Conservation (phyloP, 2,329 filamentous ascomycete genomes). For the Alternaria hordeiaustralica region DNA sequence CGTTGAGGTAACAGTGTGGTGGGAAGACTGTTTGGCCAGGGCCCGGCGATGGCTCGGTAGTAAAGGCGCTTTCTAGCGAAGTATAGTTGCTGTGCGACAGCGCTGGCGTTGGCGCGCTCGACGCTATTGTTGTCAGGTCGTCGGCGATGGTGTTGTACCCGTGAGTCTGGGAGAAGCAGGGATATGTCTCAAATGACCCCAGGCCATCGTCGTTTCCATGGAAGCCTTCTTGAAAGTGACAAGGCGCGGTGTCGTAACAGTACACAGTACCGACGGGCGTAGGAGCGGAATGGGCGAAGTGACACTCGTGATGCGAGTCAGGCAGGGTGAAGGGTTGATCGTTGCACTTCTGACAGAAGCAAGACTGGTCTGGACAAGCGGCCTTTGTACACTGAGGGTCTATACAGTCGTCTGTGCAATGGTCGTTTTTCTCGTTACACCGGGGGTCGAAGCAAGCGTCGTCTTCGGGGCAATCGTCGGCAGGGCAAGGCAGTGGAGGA, state of each 20-base stretch:
- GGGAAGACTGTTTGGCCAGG: constrained; percentile 22
- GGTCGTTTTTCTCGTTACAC: constrained; percentile 34
- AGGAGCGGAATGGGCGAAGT: constrained; percentile 41
- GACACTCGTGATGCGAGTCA: constrained; percentile 40
- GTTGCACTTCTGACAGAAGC: constrained; percentile 46
- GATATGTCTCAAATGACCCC: constrained; percentile 37
- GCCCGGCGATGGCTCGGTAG: constrained; percentile 33
- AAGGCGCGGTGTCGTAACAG: constrained; percentile 44
- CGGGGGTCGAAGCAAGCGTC: constrained; percentile 48
- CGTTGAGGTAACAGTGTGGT: constrained; percentile 37
- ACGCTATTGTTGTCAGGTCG: constrained; percentile 32
- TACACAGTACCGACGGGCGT: constrained; percentile 40
- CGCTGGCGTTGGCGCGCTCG: constrained; percentile 36
- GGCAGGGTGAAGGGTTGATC: constrained; percentile 40
- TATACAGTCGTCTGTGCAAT: constrained; percentile 41
- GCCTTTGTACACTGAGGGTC: constrained; percentile 45
- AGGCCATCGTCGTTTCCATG: constrained; percentile 31
- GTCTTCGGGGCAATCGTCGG: constrained; percentile 37
- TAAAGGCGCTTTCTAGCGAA: constrained; percentile 39
- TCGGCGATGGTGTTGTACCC: constrained; percentile 14
- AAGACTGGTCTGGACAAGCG: constrained; percentile 38
- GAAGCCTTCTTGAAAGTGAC: constrained; percentile 42
- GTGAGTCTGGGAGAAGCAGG: constrained; percentile 40
- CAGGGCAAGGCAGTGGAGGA: constrained; percentile 30
- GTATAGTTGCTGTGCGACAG: constrained; percentile 44